A percentile compares a stretch with the other conserved stretches of the same genome.
phyloP scores from a whole-genome alignment of 208 protist genomes.

The Leishmania tarentolae region DNA sequence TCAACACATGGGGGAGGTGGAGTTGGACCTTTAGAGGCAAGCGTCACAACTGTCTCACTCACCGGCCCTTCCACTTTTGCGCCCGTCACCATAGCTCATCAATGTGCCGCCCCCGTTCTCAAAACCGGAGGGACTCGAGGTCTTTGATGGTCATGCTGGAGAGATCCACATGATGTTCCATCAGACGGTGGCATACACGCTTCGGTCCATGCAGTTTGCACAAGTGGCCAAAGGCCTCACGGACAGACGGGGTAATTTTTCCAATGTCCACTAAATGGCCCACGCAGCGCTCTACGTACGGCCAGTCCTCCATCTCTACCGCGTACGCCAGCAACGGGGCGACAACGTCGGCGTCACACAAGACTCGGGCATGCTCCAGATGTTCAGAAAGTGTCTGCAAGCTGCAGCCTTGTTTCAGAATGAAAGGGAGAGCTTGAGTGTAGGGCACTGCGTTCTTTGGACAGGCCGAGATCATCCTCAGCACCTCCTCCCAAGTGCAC shows the following conservation, averaged over 20 bases:
- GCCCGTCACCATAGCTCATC: not conserved
- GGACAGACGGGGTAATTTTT: conserved; percentile 67
- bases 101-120: conserved; percentile 8
- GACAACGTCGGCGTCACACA: conserved; percentile 86
- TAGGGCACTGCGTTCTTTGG: conserved; percentile 87
- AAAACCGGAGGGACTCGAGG: conserved; percentile 78
- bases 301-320: conserved; percentile 70
- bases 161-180: conserved; percentile 65
- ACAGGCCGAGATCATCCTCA: conserved; percentile 83
- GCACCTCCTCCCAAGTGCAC: conserved; percentile 80
- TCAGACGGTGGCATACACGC: conserved; percentile 58
- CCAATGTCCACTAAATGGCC: conserved; percentile 89
- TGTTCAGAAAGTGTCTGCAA: conserved; percentile 84
- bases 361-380: conserved; percentile 82
- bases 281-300: conserved; percentile 78
- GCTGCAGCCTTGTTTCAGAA: conserved; percentile 78
- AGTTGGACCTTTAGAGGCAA: not conserved
- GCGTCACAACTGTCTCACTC: not conserved
- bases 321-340: conserved; percentile 81
- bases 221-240: conserved; percentile 69
- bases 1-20: not conserved
- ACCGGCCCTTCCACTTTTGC: not conserved
- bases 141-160: conserved; percentile 72
- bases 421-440: conserved; percentile 61
- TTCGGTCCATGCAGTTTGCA: conserved; percentile 70